Conservation (phyloP, 1,284 basidiomycete genomes). For the Ceratobasidium sp. region DNA sequence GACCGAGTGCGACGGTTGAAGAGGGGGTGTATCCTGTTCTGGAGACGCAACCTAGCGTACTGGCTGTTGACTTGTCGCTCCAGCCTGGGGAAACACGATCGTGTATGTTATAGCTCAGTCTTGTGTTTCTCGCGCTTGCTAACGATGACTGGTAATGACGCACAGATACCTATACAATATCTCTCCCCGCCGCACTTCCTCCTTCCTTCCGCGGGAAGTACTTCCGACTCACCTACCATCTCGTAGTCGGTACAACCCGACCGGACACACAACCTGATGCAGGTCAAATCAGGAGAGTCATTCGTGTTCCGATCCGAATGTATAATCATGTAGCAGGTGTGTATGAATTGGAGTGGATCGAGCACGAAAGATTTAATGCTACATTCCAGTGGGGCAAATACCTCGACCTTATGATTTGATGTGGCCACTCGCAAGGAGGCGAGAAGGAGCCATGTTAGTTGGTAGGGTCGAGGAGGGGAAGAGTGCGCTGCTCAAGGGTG, state of each 20-base stretch:
- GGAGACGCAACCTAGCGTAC: constrained; percentile 84
- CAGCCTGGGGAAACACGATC: constrained; percentile 84
- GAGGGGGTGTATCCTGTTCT: constrained; percentile 83
- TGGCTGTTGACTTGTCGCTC: constrained; percentile 84
- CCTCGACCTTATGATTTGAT: constrained; percentile 75
- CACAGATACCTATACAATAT: constrained; percentile 82
- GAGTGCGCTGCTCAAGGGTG: not conserved
- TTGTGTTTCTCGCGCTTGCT: not conserved
- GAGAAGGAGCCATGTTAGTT: constrained; percentile 53
- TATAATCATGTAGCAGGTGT: constrained; percentile 86
- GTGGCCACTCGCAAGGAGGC: constrained; percentile 70
- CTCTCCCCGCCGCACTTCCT: constrained; percentile 84
- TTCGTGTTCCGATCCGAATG: constrained; percentile 89
- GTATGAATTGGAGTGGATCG: constrained; percentile 52
- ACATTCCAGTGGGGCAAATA: constrained; percentile 65
- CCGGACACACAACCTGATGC: constrained; percentile 59
- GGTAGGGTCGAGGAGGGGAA: constrained; percentile 49
- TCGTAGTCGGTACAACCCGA: constrained; percentile 88
- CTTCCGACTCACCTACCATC: constrained; percentile 89
- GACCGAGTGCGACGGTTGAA: constrained; percentile 60
- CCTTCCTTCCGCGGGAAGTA: constrained; percentile 90
- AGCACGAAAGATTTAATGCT: not conserved
- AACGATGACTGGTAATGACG: constrained; percentile 26
- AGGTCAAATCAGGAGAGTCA: constrained; percentile 73
- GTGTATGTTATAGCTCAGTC: constrained; percentile 68